Percentiles rank a stretch among this genome's conserved stretches.
Evolutionary conservation across 371 early-diverging fungal genomes (phyloP).

Genomic region (Funneliformis caledonium): DNA sequence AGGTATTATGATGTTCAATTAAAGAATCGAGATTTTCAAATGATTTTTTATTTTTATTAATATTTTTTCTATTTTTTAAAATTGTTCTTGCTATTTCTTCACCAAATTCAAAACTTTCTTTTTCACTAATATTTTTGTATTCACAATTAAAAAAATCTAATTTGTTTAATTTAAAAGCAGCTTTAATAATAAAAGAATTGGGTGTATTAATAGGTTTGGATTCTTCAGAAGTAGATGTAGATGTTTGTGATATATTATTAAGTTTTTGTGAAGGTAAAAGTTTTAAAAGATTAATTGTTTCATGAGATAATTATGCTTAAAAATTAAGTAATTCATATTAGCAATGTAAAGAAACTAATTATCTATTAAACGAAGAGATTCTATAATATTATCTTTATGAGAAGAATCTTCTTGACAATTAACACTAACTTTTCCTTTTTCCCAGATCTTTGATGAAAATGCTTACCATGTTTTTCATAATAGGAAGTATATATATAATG

Average conservation of each 20-base stretch:
- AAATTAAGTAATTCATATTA: not conserved
- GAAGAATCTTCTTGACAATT: not conserved
- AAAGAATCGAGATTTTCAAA: not conserved
- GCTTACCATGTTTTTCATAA: not conserved
- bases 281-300: not conserved
- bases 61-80: not conserved
- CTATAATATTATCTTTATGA: not conserved
- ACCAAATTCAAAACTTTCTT: conserved; percentile 1
- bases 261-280: too few relatives aligned
- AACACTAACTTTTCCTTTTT: not conserved
- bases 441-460: conserved; percentile 1
- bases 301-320: not conserved
- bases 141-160: not conserved
- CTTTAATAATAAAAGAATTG: not conserved
- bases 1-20: not conserved
- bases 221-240: not conserved
- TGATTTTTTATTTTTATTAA: not conserved
- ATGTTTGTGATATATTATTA: too few relatives aligned
- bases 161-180: conserved; percentile 1
- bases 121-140: not conserved
- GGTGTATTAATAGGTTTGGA: not conserved
- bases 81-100: not conserved
- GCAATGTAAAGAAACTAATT: not conserved
- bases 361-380: not conserved
- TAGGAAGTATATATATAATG: not conserved